Conservation (phyloP, 495 filamentous ascomycete genomes). For the Penicillium subrubescens region DNA sequence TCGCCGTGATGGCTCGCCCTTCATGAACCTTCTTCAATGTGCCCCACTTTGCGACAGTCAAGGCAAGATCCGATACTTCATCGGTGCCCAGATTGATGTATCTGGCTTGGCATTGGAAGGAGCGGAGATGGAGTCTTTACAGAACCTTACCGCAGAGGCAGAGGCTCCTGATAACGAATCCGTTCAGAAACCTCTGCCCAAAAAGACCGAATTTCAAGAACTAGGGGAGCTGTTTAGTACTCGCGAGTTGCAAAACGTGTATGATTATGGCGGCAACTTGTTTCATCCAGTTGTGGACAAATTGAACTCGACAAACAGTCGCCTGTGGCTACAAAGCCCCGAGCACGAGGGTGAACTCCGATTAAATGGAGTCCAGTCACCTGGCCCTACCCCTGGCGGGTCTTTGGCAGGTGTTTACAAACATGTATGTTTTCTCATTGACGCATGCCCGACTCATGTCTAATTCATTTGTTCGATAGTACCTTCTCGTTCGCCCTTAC, state of each 20-base stretch:
- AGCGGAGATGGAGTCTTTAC: constrained; percentile 17
- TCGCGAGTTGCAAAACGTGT: constrained; percentile 53
- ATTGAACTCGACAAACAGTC: constrained; percentile 6
- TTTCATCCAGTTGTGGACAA: constrained; percentile 32
- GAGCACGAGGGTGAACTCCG: constrained; percentile 12
- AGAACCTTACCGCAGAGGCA: background rate
- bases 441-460: background rate
- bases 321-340: constrained; percentile 16
- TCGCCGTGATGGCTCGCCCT: constrained; percentile 62
- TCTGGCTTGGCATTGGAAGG: constrained; percentile 18
- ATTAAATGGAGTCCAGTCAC: background rate
- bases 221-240: constrained; percentile 60
- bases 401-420: constrained; percentile 49
- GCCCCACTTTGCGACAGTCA: constrained; percentile 61
- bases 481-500: constrained; percentile 61
- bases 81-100: constrained; percentile 20
- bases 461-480: constrained; percentile 37
- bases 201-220: constrained; percentile 51
- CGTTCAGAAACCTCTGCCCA: background rate
- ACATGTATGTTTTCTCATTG: constrained; percentile 32
- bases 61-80: constrained; percentile 34
- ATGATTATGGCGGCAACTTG: constrained; percentile 36
- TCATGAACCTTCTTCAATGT: constrained; percentile 64
- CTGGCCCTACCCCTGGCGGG: constrained; percentile 3
- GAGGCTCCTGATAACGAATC: constrained; percentile 5